Conservation (phyloP, 78 protist genomes). For the slime mould (Dictyostelium discoideum) region dicty_2.7 NC_007088.5:5667001-5667500, state of each 20-base stretch:
- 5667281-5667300: constrained; percentile 19
- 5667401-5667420: not conserved
- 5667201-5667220: not conserved
- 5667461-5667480: not conserved
- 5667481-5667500: not conserved
- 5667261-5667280: constrained; percentile 9
- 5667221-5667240: constrained; percentile 15
- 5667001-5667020: not conserved
- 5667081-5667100: not conserved
- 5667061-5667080: constrained; percentile 23
- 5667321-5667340: not conserved
- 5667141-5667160: not conserved
- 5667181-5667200: not conserved
- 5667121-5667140: not conserved
- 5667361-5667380: not conserved
- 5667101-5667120: not conserved
- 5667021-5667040: not conserved
- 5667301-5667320: not conserved
- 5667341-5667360: not conserved
- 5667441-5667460: not conserved
- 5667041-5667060: not conserved
- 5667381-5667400: not conserved
- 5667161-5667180: not conserved
- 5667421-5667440: not conserved
- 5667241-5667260: constrained; percentile 23